phyloP scores from a whole-genome alignment of 164 flowering plant species.

The Aristolochia californica region DNA sequence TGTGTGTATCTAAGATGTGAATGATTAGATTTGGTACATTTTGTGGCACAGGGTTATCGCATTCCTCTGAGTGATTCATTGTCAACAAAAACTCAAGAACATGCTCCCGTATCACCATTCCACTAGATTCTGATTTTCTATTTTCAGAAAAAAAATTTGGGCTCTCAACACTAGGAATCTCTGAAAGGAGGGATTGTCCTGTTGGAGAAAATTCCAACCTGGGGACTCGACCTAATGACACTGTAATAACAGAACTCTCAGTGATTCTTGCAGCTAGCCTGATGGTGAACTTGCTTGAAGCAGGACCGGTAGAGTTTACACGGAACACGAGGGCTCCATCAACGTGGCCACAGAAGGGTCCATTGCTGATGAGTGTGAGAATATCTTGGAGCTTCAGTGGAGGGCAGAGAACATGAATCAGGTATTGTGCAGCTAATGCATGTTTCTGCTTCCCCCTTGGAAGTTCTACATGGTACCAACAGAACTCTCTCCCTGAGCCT shows the following conservation, averaged over 20 bases:
- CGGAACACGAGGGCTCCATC: slow-evolving; percentile 93
- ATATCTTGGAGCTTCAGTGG: slow-evolving; percentile 97
- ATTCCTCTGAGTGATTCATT: slow-evolving; percentile 97
- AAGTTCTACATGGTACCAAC: slow-evolving; percentile 97
- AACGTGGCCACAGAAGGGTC: slow-evolving; percentile 94
- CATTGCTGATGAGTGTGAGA: slow-evolving; percentile 82
- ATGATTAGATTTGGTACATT: slow-evolving; percentile 80
- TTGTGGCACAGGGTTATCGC: slow-evolving; percentile 93
- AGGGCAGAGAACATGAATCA: slow-evolving; percentile 86
- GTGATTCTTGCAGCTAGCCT: slow-evolving; percentile 87
- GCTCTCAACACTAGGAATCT: slow-evolving; percentile 78
- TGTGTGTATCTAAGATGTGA: slow-evolving; percentile 82
- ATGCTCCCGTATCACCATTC: slow-evolving; percentile 78
- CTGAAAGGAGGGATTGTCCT: slow-evolving; percentile 80
- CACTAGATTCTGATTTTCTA: slow-evolving; percentile 27
- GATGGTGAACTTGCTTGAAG: slow-evolving; percentile 67
- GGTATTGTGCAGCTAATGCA: slow-evolving; percentile 67
- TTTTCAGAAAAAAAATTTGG: slow-evolving; percentile 31
- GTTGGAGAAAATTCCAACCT: slow-evolving; percentile 77
- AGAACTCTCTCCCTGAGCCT: slow-evolving; percentile 68
- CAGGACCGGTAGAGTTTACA: slow-evolving; percentile 92
- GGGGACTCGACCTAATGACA: slow-evolving; percentile 90
- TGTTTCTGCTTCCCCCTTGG: slow-evolving; percentile 77
- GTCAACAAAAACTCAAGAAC: slow-evolving; percentile 91
- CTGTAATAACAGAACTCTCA: slow-evolving; percentile 80